Conservation (phyloP, 2,329 filamentous ascomycete genomes). For the Fusarium redolens region DNA sequence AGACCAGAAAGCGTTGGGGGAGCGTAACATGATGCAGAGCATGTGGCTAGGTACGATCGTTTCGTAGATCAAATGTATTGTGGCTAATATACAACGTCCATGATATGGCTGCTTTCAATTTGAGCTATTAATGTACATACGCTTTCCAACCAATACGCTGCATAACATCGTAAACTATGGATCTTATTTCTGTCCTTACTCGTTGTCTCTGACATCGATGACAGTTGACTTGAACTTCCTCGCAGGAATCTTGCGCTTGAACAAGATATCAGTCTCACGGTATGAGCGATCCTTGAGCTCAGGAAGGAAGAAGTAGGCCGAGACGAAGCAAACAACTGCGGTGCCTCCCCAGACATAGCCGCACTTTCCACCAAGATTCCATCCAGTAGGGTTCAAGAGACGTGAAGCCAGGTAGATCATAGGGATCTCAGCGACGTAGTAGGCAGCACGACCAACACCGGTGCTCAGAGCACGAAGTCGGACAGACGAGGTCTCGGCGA, state of each 20-base stretch:
- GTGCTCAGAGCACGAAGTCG: conserved; percentile 73
- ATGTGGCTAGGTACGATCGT: background rate
- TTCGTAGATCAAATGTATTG: background rate
- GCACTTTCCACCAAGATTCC: conserved; percentile 63
- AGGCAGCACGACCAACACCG: conserved; percentile 70
- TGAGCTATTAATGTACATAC: background rate
- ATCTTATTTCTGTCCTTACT: conserved; percentile 56
- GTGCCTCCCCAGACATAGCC: conserved; percentile 71
- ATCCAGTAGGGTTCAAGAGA: conserved; percentile 66
- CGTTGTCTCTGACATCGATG: conserved; percentile 69
- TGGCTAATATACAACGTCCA: background rate
- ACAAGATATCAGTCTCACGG: conserved; percentile 71
- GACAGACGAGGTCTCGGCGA: conserved; percentile 73
- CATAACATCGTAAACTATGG: background rate
- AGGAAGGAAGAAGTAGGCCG: conserved; percentile 61
- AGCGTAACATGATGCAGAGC: background rate
- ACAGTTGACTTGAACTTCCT: conserved; percentile 66
- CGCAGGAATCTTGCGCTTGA: conserved; percentile 63
- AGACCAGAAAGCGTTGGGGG: too few species aligned
- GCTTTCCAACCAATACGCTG: background rate
- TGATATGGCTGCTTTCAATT: too few species aligned
- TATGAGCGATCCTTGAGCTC: conserved; percentile 68
- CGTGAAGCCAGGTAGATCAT: conserved; percentile 71
- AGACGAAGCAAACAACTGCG: conserved; percentile 64
- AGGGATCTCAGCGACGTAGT: conserved; percentile 74